Conservation (phyloP, 108 stramenopile species). For the Ochromonas danica region DNA sequence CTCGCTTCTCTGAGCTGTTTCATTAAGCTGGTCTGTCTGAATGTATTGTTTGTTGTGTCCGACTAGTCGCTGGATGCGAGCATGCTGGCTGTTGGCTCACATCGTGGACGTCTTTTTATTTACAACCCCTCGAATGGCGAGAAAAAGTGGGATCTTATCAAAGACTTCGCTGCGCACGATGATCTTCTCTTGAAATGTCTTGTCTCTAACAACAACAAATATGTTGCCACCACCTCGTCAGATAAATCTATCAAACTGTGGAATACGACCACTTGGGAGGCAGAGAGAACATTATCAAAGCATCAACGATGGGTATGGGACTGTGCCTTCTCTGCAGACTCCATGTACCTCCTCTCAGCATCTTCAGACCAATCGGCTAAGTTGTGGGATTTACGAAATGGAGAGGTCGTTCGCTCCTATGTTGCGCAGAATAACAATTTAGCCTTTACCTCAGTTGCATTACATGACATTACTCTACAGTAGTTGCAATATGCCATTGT, state of each 20-base stretch:
- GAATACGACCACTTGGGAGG: constrained; percentile 42
- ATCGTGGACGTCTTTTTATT: constrained; percentile 78
- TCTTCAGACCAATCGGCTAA: constrained; percentile 82
- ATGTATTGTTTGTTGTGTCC: background rate
- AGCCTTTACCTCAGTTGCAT: constrained; percentile 92
- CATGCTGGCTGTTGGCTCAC: constrained; percentile 69
- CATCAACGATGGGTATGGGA: constrained; percentile 96
- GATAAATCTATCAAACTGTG: constrained; percentile 86
- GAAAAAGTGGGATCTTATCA: constrained; percentile 8
- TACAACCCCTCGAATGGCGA: too few species aligned
- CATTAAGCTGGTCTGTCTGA: background rate
- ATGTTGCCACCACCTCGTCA: constrained; percentile 82
- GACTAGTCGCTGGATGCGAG: constrained; percentile 58
- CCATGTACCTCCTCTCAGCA: constrained; percentile 88
- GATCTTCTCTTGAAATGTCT: constrained; percentile 56
- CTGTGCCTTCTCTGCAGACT: constrained; percentile 93
- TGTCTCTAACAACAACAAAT: constrained; percentile 48
- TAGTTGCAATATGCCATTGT: background rate
- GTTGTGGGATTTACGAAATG: constrained; percentile 85
- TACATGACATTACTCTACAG: constrained; percentile 82
- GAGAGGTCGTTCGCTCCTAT: constrained; percentile 83
- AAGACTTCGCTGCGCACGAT: constrained; percentile 44
- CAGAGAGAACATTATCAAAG: constrained; percentile 63
- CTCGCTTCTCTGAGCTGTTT: background rate
- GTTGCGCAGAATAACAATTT: constrained; percentile 71